Evolutionary conservation across 176 grass and related monocot genomes (phyloP), one percentile per base, ranked within the genome.

Genomic region (Musa beccarii): DNA sequence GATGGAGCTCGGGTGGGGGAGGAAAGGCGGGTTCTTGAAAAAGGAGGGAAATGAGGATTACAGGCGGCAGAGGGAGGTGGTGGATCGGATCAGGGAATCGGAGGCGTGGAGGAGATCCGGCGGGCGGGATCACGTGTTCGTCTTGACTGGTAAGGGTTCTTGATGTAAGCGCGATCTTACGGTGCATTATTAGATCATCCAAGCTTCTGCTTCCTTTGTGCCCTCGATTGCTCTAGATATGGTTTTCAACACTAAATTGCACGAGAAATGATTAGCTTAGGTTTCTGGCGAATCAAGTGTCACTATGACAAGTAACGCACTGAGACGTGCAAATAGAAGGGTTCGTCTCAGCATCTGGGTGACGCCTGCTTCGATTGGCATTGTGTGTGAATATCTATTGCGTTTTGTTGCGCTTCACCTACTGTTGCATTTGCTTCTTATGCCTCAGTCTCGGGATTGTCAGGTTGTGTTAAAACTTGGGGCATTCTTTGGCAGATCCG

Each of bases 1-100:
- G 86, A 86, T 94, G 90, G 88, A 98, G 86, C 95, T 98, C 34
- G 90, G 90, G 19, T 94, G 95, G 95, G 90, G 94, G 19, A 71
- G 74, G 61, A 98, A 93, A 76, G 88, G 84, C 12, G 78, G 59
- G 0, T 98, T 98, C 79, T 79, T 76, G 72, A 93, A 79, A 86
- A 91, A 82, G 72, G 68, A 87, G 8, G 88, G 83, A 16, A 91
- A 85, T 10, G 80, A 3, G 0, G 95, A 98, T 82, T 98, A 93
- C 21, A 74, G 59, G 49, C 85, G 90, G 51, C 95, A 98, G 77
- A 79, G 83, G 72, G 90, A 94, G 69, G 90, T 89, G 66, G 69
- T 98, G 82, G 84, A 91, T 62, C 85, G 80, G 49, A 82, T 98
- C 81, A 87, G 68, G 24, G 68, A 54, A 0, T 89, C 89, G 13